phyloP scores from a whole-genome alignment of 768 basidiomycete genomes.

The Auricularia heimuer region DNA sequence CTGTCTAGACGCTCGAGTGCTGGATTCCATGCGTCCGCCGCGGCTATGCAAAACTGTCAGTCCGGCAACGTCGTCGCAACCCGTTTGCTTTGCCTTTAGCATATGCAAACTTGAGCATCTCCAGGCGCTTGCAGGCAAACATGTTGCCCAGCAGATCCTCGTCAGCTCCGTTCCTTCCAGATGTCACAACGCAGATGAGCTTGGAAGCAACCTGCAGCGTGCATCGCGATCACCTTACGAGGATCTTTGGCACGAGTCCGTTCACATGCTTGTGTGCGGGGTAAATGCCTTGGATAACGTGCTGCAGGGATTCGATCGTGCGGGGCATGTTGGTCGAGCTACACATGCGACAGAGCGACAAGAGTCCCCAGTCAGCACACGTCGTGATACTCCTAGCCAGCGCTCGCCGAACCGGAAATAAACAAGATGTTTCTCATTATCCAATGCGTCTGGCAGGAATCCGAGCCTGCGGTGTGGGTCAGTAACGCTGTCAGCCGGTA shows the following conservation, averaged over 20 bases:
- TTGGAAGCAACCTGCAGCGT: neutral
- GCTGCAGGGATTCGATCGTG: conserved; percentile 65
- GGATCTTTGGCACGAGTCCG: conserved; percentile 37
- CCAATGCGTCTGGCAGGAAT: conserved; percentile 48
- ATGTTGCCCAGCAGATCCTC: conserved; percentile 67
- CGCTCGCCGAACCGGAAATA: conserved; percentile 44
- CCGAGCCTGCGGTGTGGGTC: conserved; percentile 32
- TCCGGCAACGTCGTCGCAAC: neutral
- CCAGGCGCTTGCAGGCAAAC: conserved; percentile 55
- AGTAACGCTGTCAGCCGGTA: neutral
- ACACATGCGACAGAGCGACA: neutral
- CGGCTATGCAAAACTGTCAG: conserved; percentile 32
- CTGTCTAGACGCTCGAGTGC: conserved; percentile 51
- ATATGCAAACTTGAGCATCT: conserved; percentile 50
- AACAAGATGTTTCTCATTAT: conserved; percentile 29
- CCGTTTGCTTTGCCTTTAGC: conserved; percentile 36
- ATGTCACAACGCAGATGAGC: neutral
- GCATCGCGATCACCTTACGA: conserved; percentile 39
- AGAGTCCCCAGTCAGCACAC: neutral
- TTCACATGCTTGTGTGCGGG: conserved; percentile 39
- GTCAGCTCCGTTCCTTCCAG: conserved; percentile 50
- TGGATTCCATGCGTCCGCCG: conserved; percentile 53
- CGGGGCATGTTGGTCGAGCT: conserved; percentile 71
- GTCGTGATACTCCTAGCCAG: neutral
- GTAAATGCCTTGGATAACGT: conserved; percentile 67